Base-by-base conservation (phyloP, 192 early-diverging fungal species). In the Lobosporangium transversale region DNA sequence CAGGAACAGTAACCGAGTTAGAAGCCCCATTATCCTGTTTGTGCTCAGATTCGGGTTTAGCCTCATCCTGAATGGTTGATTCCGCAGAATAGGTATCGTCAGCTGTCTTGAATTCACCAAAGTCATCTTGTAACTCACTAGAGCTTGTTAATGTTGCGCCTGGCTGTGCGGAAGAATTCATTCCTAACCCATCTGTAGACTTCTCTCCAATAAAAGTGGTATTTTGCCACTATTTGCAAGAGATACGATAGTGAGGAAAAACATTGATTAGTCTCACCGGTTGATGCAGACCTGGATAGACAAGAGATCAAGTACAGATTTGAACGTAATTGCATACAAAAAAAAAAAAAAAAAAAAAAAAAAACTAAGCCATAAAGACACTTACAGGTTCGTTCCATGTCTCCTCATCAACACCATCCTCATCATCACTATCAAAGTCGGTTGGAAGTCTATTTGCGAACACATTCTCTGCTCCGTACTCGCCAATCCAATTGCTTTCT, bases 401-500 rank as follows among this genome's bases (percentile, higher is more conserved):
- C 36, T 79, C 76, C n/a, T 68, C 76, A 6, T 70, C 67, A 11
- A 61, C 67, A 17, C 45, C 67, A 18, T 79, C 67, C 20, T 79
- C 76, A 21, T 79, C 76, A 4, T 79, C 76, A 23, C 66, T 65
- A 23, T 68, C 76, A 66, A 61, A 79, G 40, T 60, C 67, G 33
- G 54, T 51, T 2, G 51, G 51, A 52, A 52, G 60, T 18, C 47
- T 40, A 27, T 29, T 43, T 31, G 47, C 58, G 32, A 71, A 64
- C 18, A 66, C 62, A 40, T 26, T 71, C 12, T 81, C 68, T 0
- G 47, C 75, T 18, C 75, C 80, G 44, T 66, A 84, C 8, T 78
- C 69, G 24, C 68, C 63, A 30, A 82, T 79, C 88, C 87, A 89
- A 32, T 73, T 75, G 47, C 83, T 74, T 27, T 81, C 85, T 4